These are phyloP conservation scores for Blastobotrys chiropterorum DNA, from an alignment of 805 yeast species.

Conservation along the genomic window DNA sequence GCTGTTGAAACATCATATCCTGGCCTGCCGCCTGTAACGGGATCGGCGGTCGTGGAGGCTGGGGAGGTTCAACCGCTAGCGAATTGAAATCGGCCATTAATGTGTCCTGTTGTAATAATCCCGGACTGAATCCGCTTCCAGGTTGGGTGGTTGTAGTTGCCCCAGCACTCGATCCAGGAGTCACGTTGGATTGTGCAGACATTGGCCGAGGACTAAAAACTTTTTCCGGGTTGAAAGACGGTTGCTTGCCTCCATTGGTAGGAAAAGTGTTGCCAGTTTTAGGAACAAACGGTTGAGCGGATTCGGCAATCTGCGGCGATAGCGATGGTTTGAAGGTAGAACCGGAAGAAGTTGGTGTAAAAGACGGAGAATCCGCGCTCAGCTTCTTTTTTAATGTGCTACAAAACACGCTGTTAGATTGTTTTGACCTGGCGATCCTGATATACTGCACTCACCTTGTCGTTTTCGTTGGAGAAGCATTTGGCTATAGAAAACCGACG, in stretches of 20 bases:
- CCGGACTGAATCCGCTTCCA: constrained; percentile 2
- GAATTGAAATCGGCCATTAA: constrained; percentile 1
- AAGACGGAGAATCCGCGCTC: constrained; percentile 52
- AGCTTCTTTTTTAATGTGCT: constrained; percentile 36
- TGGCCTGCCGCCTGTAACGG: constrained; percentile 8
- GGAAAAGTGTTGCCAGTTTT: constrained; percentile 1
- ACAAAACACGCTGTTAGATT: too few species aligned
- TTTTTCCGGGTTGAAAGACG: constrained; percentile 14
- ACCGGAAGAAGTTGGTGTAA: constrained; percentile 36
- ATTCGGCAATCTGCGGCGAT: constrained; percentile 4
- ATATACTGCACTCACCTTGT: not conserved
- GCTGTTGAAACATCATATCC: constrained; percentile 18
- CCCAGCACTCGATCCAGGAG: not conserved
- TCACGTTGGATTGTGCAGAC: not conserved
- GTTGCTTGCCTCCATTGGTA: not conserved
- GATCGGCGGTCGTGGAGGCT: constrained; percentile 5
- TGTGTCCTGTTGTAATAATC: not conserved
- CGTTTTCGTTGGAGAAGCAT: not conserved
- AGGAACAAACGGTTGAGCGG: constrained; percentile 13
- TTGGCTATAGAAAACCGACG: not conserved
- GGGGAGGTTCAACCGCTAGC: constrained; percentile 9
- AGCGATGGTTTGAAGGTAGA: not conserved
- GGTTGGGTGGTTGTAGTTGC: not conserved
- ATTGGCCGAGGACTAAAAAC: constrained; percentile 13
- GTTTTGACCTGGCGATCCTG: too few species aligned